Evolutionary conservation across 257 asterid genomes (phyloP), one percentile per base, ranked within the genome.

Genomic region (Solanum pinnatisectum): DNA sequence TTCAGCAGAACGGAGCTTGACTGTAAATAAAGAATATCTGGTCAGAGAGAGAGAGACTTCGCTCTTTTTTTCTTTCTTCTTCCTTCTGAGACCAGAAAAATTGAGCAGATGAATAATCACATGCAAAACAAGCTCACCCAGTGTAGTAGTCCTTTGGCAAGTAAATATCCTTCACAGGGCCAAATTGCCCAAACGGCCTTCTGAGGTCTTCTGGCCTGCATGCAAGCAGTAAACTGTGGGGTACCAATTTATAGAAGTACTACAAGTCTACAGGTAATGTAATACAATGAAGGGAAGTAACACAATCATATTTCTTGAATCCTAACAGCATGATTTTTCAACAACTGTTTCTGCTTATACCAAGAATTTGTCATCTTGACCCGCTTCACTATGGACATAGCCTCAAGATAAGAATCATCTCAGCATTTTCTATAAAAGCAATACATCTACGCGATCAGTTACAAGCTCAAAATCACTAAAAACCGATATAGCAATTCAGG

Each of bases 121-220:
- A 72, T 78, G 35, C 77, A 27, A 81, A 46, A 86, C 33, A 89
- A 87, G 91, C 99, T 94, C 95, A 97, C 99, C 90, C 88, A 73
- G 90, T 83, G 87, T 88, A 88, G 32, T 88, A 88, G 78, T 88
- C 90, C 67, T 83, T 88, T n/a, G 90, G 90, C 85, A 88, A 59
- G 44, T 88, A 83, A 20, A 88, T 88, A 84, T 88, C 90, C 90
- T 88, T 88, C 81, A 88, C 78, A 84, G 90, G 88, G 22, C 90
- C 90, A 84, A 88, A 88, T 52, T 88, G 90, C 52, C 88, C 90
- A 1, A 88, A 88, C 2, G 90, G 88, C 86, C 90, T 88, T 22
- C 90, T 87, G 36, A 88, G 90, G 67, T 88, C 90, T 84, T 88
- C 90, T 13, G 84, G 88, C 68, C 90, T 84, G 88, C 88, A 84